These are phyloP conservation scores for Globisporangium spiculum DNA, from an alignment of 352 stramenopile species.

Conservation along the genomic window DNA sequence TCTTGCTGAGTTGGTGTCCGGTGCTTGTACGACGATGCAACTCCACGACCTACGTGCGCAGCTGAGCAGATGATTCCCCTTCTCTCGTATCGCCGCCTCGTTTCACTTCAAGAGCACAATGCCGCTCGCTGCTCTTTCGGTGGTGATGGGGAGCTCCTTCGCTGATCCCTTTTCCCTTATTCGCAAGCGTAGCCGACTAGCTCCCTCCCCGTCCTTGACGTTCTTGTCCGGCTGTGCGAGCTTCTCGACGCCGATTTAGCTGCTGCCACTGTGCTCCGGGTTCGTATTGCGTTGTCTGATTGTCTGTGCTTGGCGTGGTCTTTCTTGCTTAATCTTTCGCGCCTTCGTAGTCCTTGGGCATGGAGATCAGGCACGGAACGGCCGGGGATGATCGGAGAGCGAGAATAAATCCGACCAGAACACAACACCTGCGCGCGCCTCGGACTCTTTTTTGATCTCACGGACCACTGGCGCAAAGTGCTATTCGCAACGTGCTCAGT, in stretches of 20 bases:
- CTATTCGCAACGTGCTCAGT: neutral
- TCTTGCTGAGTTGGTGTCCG: neutral
- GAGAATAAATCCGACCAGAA: conserved; percentile 12
- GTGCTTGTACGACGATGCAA: neutral
- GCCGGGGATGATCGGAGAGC: neutral
- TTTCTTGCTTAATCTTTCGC: neutral
- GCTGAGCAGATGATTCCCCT: neutral
- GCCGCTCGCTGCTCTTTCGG: neutral
- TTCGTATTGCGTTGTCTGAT: neutral
- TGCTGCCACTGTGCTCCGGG: neutral
- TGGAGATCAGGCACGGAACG: conserved; percentile 1
- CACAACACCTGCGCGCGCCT: neutral
- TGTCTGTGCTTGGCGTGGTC: neutral
- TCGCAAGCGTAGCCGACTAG: neutral
- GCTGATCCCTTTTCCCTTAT: neutral
- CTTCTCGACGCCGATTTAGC: neutral
- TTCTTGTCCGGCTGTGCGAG: conserved; percentile 7
- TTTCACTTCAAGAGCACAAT: conserved; percentile 5
- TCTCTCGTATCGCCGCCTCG: neutral
- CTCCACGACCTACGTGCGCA: neutral
- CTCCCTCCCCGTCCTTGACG: neutral
- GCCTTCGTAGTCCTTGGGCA: neutral
- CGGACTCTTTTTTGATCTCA: neutral
- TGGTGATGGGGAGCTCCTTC: neutral
- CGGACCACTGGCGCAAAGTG: conserved; percentile 1